Evolutionary conservation across 345 rosid genomes (phyloP).

Genomic region (Kernera saxatilis): DNA sequence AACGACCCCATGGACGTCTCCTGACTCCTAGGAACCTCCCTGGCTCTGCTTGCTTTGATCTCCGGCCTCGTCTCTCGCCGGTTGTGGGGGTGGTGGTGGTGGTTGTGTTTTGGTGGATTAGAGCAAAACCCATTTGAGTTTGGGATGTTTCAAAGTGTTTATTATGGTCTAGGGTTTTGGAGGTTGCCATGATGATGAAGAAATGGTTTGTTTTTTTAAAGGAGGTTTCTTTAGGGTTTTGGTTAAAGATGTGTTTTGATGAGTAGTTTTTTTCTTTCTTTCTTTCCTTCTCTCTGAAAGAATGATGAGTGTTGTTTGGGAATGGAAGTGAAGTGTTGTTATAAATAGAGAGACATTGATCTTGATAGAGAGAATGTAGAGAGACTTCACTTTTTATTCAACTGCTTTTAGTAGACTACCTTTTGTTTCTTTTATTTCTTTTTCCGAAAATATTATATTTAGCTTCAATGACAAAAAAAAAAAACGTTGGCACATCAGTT

Average conservation of each 20-base stretch:
- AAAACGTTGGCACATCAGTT: constrained; percentile 8
- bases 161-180: constrained; percentile 31
- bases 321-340: constrained; percentile 29
- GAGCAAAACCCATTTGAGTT: constrained; percentile 38
- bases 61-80: constrained; percentile 64
- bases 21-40: constrained; percentile 91
- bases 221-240: constrained; percentile 22
- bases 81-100: constrained; percentile 10
- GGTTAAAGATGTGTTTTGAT: neutral
- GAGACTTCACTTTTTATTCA: constrained; percentile 29
- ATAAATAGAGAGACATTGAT: constrained; percentile 30
- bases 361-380: constrained; percentile 15
- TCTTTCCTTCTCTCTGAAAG: constrained; percentile 11
- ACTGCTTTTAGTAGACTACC: constrained; percentile 28
- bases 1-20: constrained; percentile 94
- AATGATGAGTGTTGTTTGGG: constrained; percentile 24
- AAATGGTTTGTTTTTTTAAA: neutral
- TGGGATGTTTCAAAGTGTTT: constrained; percentile 28
- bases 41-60: constrained; percentile 80
- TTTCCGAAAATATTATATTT: constrained; percentile 2
- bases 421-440: constrained; percentile 7
- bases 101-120: constrained; percentile 49
- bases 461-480: neutral
- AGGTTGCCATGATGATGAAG: constrained; percentile 26
- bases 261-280: neutral